Conservation (phyloP, 1,284 basidiomycete genomes). For the Pholiota adiposa region DNA sequence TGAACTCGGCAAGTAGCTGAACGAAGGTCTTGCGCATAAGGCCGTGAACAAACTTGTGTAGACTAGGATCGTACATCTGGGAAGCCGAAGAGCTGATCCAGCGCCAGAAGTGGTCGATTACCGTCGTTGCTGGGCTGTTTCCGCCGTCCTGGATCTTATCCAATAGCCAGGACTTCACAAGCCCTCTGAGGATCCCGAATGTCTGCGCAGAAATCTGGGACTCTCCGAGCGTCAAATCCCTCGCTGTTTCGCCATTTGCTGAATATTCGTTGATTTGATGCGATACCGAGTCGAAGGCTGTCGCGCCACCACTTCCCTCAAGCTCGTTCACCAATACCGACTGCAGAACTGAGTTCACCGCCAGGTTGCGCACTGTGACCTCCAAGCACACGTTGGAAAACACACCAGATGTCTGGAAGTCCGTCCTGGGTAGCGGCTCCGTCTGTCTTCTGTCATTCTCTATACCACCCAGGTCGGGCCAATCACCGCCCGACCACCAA, state of each 20-base stretch:
- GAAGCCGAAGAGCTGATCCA: constrained; percentile 91
- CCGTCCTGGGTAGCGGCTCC: constrained; percentile 85
- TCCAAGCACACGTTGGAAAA: constrained; percentile 96
- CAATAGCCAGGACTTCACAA: constrained; percentile 94
- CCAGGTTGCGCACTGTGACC: constrained; percentile 88
- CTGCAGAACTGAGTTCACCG: constrained; percentile 94
- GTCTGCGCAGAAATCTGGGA: constrained; percentile 90
- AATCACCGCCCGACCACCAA: constrained; percentile 94
- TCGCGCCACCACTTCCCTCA: constrained; percentile 90
- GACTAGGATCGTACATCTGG: constrained; percentile 90
- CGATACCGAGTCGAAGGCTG: constrained; percentile 92
- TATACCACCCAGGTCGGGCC: constrained; percentile 93
- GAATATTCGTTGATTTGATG: constrained; percentile 93
- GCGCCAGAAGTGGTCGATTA: constrained; percentile 95
- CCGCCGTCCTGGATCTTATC: constrained; percentile 77
- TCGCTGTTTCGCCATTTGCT: constrained; percentile 75
- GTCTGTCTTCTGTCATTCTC: constrained; percentile 84
- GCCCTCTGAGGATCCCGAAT: constrained; percentile 84
- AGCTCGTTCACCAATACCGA: constrained; percentile 96
- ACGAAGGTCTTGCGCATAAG: constrained; percentile 99
- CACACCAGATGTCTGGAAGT: constrained; percentile 85
- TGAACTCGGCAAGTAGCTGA: constrained; percentile 96
- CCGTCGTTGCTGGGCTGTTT: constrained; percentile 65
- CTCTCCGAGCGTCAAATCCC: constrained; percentile 88
- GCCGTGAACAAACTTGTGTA: constrained; percentile 93